Percentiles rank a stretch among this genome's conserved stretches.
phyloP scores from a whole-genome alignment of 176 grass and related monocot genomes.

The Leersia perrieri region DNA sequence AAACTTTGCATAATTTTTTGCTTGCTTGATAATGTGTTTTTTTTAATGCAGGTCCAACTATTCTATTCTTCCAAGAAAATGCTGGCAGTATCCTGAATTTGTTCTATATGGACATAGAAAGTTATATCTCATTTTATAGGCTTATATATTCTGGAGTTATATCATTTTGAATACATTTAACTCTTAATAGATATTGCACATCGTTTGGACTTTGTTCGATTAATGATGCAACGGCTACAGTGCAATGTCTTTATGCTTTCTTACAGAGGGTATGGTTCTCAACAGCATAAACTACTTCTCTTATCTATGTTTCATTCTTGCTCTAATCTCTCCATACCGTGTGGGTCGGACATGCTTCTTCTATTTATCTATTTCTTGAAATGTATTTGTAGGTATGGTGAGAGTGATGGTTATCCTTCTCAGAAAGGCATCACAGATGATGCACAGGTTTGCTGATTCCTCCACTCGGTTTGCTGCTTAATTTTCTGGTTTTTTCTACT shows the following conservation, averaged over 20 bases:
- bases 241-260: slow-evolving; percentile 99
- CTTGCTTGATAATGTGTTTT: slow-evolving; percentile 25
- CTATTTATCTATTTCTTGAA: slow-evolving; percentile 29
- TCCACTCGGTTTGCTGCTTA: slow-evolving; percentile 31
- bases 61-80: slow-evolving; percentile 99
- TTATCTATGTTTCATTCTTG: slow-evolving; percentile 10
- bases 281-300: slow-evolving; percentile 3
- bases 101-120: not conserved
- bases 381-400: slow-evolving; percentile 72
- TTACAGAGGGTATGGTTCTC: slow-evolving; percentile 82
- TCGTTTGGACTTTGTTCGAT: slow-evolving; percentile 81
- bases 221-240: slow-evolving; percentile 90
- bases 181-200: slow-evolving; percentile 92
- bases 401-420: slow-evolving; percentile 95
- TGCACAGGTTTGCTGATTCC: slow-evolving; percentile 75
- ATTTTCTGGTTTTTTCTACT: slow-evolving; percentile 8
- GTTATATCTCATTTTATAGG: slow-evolving; percentile 19
- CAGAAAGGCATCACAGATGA: slow-evolving; percentile 92
- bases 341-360: slow-evolving; percentile 14
- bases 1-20: not conserved
- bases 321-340: not conserved
- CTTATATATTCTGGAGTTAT: not conserved
- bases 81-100: slow-evolving; percentile 94
- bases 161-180: slow-evolving; percentile 53
- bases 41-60: slow-evolving; percentile 80